Evolutionary conservation across 768 basidiomycete genomes (phyloP).

Genomic region (Podaxis sp.): DNA sequence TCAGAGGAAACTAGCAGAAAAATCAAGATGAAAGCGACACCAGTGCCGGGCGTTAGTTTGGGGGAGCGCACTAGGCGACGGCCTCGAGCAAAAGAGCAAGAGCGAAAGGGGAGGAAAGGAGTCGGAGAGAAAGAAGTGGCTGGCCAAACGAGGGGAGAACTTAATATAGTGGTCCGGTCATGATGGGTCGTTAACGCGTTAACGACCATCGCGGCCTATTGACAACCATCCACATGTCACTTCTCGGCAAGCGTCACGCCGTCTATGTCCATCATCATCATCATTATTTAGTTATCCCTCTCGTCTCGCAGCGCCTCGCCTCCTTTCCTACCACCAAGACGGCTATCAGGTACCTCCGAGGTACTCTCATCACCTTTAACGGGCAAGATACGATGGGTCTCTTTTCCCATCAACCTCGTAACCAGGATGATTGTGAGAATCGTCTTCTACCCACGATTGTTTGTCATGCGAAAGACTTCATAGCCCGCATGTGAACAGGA

Average conservation of each 20-base stretch:
- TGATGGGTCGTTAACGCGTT: not conserved
- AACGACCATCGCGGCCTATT: constrained; percentile 6
- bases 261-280: not conserved
- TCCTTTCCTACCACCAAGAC: not conserved
- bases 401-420: not conserved
- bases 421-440: not conserved
- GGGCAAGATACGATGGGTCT: not conserved
- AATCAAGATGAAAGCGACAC: constrained; percentile 36
- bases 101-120: constrained; percentile 11
- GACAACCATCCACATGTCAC: constrained; percentile 12
- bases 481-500: not conserved
- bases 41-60: constrained; percentile 43
- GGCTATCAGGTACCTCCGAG: not conserved
- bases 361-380: not conserved
- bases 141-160: not conserved
- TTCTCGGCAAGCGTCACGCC: constrained; percentile 2
- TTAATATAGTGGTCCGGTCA: constrained; percentile 3
- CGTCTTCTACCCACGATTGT: too few relatives aligned
- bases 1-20: constrained; percentile 6
- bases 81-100: constrained; percentile 20
- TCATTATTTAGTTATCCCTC: not conserved
- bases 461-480: too few relatives aligned
- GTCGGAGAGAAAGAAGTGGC: constrained; percentile 14
- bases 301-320: not conserved
- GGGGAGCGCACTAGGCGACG: constrained; percentile 40